Evolutionary conservation across 2,329 filamentous ascomycete genomes (phyloP).

Genomic region (Fusarium succisae): DNA sequence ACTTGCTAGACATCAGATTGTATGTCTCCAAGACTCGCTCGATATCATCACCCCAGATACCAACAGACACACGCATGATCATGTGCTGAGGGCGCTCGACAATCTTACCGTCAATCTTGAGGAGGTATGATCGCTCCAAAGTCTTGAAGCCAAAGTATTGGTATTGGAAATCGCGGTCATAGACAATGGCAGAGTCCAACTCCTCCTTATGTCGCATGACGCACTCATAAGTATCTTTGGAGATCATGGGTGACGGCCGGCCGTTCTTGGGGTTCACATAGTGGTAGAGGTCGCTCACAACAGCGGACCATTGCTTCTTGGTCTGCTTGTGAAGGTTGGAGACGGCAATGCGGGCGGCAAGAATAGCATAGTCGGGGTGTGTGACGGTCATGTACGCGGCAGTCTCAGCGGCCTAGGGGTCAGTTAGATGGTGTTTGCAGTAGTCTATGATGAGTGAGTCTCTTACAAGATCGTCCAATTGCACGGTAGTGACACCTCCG

Average conservation of each 20-base stretch:
- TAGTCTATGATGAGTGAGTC: not conserved
- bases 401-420: conserved; percentile 87
- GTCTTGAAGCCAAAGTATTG: conserved; percentile 99
- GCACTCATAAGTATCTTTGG: conserved; percentile 86
- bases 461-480: conserved; percentile 95
- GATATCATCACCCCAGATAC: conserved; percentile 94
- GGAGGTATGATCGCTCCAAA: conserved; percentile 94
- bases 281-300: conserved; percentile 91
- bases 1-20: conserved; percentile 98
- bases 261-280: conserved; percentile 96
- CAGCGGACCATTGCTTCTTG: conserved; percentile 99
- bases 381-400: conserved; percentile 99
- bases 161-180: conserved; percentile 99
- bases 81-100: conserved; percentile 98
- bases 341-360: conserved; percentile 96
- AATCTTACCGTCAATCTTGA: conserved; percentile 94
- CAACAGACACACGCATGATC: conserved; percentile 99
- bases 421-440: conserved; percentile 7
- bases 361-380: conserved; percentile 98
- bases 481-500: conserved; percentile 94
- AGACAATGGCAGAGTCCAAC: conserved; percentile 98
- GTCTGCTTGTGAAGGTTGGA: conserved; percentile 99
- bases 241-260: conserved; percentile 91
- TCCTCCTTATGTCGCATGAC: conserved; percentile 97
- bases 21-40: conserved; percentile 97